A percentile compares a stretch with the other conserved stretches of the same genome.
Evolutionary conservation across 257 asterid species (phyloP).

Genomic region (Capsicum rhomboideum): DNA sequence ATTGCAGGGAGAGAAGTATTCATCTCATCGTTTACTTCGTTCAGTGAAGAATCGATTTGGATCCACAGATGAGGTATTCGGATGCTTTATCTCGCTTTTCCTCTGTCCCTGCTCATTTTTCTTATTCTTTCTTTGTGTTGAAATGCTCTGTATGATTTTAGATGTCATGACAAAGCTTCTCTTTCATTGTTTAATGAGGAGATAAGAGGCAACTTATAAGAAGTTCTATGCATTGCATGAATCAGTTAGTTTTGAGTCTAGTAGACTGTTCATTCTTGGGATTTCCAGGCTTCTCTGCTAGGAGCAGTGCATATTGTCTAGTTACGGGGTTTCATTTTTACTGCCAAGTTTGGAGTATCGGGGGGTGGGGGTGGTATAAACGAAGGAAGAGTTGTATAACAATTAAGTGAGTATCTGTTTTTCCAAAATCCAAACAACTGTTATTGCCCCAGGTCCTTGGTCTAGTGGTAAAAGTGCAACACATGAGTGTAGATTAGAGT

Average conservation of each 20-base stretch:
- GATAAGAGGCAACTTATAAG: background rate
- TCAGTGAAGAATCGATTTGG: constrained; percentile 93
- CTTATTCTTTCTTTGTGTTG: background rate
- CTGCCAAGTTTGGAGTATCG: background rate
- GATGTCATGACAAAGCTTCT: background rate
- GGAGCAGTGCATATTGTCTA: background rate
- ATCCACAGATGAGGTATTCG: constrained; percentile 89
- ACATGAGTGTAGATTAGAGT: background rate
- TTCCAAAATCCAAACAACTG: background rate
- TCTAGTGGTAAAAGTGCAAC: background rate
- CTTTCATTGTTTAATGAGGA: too few relatives aligned
- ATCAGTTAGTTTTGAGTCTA: background rate
- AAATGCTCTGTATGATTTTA: background rate
- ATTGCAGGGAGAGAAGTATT: constrained; percentile 81
- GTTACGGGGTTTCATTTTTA: background rate
- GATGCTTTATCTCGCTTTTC: constrained; percentile 5
- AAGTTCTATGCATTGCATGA: background rate
- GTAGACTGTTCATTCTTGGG: background rate
- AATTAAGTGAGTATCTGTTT: background rate
- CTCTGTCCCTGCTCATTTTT: background rate
- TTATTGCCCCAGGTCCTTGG: background rate
- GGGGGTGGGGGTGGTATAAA: background rate
- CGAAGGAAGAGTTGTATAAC: background rate
- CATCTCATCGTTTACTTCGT: constrained; percentile 84
- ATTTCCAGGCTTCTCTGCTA: background rate